These are phyloP conservation scores for Ashbya aceris DNA, from an alignment of 1,139 yeast species.

Conservation along the genomic window DNA sequence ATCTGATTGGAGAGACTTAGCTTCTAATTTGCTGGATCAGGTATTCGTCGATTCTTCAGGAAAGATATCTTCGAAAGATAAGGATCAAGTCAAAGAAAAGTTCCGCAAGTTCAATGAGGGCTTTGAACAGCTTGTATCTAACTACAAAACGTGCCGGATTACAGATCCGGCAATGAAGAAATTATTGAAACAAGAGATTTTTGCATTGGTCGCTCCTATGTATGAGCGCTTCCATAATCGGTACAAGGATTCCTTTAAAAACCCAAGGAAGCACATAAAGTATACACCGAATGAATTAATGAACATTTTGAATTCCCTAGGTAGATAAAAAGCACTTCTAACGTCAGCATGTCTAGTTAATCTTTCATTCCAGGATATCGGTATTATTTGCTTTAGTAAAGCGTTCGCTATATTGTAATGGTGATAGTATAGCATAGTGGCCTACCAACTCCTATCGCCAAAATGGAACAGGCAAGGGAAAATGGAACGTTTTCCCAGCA, in stretches of 20 bases:
- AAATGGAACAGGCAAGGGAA: too few relatives aligned
- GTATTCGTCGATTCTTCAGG: conserved; percentile 43
- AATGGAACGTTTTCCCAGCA: too few relatives aligned
- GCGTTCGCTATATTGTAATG: neutral
- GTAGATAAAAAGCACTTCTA: conserved; percentile 24
- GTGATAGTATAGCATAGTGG: too few relatives aligned
- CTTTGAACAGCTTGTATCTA: conserved; percentile 62
- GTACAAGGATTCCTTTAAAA: conserved; percentile 28
- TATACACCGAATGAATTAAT: conserved; percentile 31
- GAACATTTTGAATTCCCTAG: conserved; percentile 22
- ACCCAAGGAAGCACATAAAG: conserved; percentile 34
- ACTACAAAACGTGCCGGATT: conserved; percentile 55
- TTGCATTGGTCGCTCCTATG: conserved; percentile 63
- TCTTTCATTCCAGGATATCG: conserved; percentile 4
- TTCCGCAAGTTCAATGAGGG: conserved; percentile 75
- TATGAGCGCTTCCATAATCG: conserved; percentile 64
- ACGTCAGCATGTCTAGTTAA: neutral
- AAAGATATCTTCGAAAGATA: conserved; percentile 54
- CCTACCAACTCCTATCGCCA: too few relatives aligned
- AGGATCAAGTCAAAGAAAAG: conserved; percentile 77
- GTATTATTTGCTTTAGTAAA: conserved; percentile 4
- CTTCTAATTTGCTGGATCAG: conserved; percentile 67
- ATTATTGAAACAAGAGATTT: conserved; percentile 23
- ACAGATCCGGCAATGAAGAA: conserved; percentile 58
- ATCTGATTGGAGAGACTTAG: conserved; percentile 77